Conservation (phyloP, 2,329 filamentous ascomycete genomes). For the Xylariaceae sp. region DNA sequence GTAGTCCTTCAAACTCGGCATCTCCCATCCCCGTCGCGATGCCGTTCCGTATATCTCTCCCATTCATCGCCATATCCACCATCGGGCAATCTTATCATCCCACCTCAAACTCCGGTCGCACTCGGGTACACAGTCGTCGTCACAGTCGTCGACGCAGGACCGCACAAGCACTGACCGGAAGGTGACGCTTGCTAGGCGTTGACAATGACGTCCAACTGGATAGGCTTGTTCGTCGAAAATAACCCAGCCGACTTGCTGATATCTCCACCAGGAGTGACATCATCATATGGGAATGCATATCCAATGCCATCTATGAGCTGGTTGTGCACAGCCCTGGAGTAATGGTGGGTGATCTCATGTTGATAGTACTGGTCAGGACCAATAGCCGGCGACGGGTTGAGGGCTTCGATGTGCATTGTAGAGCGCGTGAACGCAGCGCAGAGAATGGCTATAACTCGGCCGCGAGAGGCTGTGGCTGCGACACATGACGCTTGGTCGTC, state of each 20-base stretch:
- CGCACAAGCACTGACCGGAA: not conserved
- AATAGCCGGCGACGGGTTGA: constrained; percentile 36
- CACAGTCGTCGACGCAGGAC: not conserved
- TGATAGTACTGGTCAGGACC: constrained; percentile 38
- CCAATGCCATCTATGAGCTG: constrained; percentile 54
- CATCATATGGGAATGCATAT: constrained; percentile 64
- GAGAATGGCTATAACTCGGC: constrained; percentile 40
- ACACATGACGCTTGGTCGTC: constrained; percentile 7
- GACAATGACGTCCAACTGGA: constrained; percentile 8
- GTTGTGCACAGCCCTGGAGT: constrained; percentile 54
- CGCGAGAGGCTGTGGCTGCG: constrained; percentile 29
- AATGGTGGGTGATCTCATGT: constrained; percentile 44
- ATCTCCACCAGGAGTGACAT: constrained; percentile 46
- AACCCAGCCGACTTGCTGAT: constrained; percentile 49
- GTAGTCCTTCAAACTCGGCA: too few species aligned
- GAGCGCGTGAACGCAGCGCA: constrained; percentile 44
- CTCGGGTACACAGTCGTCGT: not conserved
- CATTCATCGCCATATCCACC: not conserved
- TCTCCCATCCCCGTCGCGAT: too few species aligned
- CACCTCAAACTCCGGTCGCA: too few species aligned
- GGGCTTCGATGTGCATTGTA: constrained; percentile 40
- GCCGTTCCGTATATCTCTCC: too few species aligned
- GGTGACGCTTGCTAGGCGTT: constrained; percentile 6
- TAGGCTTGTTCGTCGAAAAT: constrained; percentile 21
- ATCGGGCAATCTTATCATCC: not conserved